Evolutionary conservation across 257 asterid species (phyloP).

Genomic region (Nicotiana undulata): DNA sequence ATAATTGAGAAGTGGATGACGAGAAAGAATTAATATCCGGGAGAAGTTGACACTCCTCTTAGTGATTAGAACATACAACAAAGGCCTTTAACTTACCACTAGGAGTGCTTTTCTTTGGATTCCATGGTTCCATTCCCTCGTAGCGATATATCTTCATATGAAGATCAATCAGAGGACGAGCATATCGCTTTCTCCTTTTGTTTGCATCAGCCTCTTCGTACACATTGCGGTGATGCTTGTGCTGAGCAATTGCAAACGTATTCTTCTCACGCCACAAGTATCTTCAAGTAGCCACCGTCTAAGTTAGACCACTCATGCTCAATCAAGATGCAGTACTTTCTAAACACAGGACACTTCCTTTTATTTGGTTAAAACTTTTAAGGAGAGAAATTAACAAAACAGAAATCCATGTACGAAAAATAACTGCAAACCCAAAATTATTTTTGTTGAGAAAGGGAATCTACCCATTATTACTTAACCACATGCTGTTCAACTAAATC

Average conservation of each 20-base stretch:
- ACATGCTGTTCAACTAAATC: not conserved
- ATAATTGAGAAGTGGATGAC: not conserved
- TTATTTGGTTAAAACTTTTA: not conserved
- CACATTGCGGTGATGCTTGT: slow-evolving; percentile 68
- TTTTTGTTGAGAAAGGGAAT: too few species aligned
- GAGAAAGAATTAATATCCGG: not conserved
- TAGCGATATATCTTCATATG: slow-evolving; percentile 77
- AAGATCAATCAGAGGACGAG: slow-evolving; percentile 89
- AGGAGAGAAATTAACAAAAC: not conserved
- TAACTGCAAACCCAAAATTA: not conserved
- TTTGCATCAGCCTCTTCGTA: slow-evolving; percentile 93
- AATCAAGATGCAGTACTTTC: not conserved
- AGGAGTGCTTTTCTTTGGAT: slow-evolving; percentile 39
- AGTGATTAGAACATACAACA: not conserved
- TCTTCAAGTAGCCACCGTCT: slow-evolving; percentile 29
- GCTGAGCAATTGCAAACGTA: slow-evolving; percentile 95
- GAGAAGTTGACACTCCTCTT: not conserved
- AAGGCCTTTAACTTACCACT: slow-evolving; percentile 48
- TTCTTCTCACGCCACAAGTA: slow-evolving; percentile 88
- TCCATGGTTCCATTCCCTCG: slow-evolving; percentile 93
- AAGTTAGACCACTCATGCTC: slow-evolving; percentile 4
- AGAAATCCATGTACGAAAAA: not conserved
- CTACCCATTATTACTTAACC: not conserved
- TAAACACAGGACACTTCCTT: not conserved
- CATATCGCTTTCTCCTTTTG: slow-evolving; percentile 92